Evolutionary conservation across 2,329 filamentous ascomycete genomes (phyloP).

Genomic region (Pseudonectria buxi): DNA sequence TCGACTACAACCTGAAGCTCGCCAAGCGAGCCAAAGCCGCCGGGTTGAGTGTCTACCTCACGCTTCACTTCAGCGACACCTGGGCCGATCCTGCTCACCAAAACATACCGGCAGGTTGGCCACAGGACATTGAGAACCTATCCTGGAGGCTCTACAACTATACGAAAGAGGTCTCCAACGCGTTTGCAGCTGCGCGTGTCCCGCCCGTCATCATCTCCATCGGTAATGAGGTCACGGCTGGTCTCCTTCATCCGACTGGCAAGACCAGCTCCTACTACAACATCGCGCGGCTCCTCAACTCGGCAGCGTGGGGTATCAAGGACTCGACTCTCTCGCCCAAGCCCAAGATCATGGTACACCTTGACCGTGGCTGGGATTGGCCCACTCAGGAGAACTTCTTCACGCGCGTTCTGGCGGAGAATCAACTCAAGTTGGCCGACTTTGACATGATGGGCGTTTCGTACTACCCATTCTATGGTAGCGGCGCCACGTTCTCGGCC

Average conservation of each 20-base stretch:
- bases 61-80: slow-evolving; percentile 61
- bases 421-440: slow-evolving; percentile 43
- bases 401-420: slow-evolving; percentile 45
- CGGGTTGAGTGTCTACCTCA: slow-evolving; percentile 54
- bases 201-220: slow-evolving; percentile 58
- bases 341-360: slow-evolving; percentile 66
- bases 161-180: slow-evolving; percentile 54
- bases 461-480: slow-evolving; percentile 67
- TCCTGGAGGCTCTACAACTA: slow-evolving; percentile 62
- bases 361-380: slow-evolving; percentile 72
- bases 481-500: slow-evolving; percentile 49
- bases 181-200: slow-evolving; percentile 50
- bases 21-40: slow-evolving; percentile 57
- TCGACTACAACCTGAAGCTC: slow-evolving; percentile 64
- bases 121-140: slow-evolving; percentile 50
- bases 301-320: slow-evolving; percentile 57
- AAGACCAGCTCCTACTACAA: slow-evolving; percentile 48
- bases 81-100: slow-evolving; percentile 66
- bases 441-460: slow-evolving; percentile 68
- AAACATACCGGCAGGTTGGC: slow-evolving; percentile 57
- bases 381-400: slow-evolving; percentile 60
- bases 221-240: slow-evolving; percentile 65
- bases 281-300: slow-evolving; percentile 57
- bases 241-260: slow-evolving; percentile 59
- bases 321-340: slow-evolving; percentile 49